Conservation (phyloP, 257 asterid genomes). For the Parsonsia alboflavescens region DNA sequence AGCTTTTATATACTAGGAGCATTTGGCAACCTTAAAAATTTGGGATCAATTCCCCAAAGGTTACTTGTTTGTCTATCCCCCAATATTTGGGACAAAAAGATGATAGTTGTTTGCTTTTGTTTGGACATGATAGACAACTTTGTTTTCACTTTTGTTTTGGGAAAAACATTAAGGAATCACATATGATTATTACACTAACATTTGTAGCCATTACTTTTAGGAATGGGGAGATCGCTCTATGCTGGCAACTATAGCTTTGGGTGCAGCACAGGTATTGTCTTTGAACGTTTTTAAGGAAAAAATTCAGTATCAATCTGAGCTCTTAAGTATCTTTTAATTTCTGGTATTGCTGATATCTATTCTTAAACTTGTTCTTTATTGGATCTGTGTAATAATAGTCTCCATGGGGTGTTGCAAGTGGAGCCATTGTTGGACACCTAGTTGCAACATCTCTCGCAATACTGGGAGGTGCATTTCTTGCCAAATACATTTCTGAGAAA, state of each 20-base stretch:
- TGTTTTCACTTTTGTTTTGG: background rate
- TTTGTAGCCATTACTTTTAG: constrained; percentile 25
- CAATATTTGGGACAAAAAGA: background rate
- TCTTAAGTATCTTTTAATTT: background rate
- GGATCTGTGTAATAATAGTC: constrained; percentile 49
- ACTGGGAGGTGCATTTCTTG: constrained; percentile 91
- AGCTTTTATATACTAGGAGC: background rate
- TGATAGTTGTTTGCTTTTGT: no score
- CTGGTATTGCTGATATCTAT: background rate
- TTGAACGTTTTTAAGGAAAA: background rate
- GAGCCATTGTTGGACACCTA: constrained; percentile 86
- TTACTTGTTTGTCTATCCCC: background rate
- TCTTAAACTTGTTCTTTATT: background rate
- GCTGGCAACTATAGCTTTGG: constrained; percentile 97
- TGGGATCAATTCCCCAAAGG: background rate
- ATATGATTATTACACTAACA: background rate
- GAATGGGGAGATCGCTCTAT: constrained; percentile 99
- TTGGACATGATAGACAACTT: background rate
- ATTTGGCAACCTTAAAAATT: background rate
- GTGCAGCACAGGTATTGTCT: constrained; percentile 86
- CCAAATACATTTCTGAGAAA: constrained; percentile 87
- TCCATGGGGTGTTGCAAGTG: constrained; percentile 98
- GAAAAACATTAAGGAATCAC: background rate
- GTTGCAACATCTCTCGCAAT: constrained; percentile 80
- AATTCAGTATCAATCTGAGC: background rate